Evolutionary conservation across 371 early-diverging fungal genomes (phyloP), one percentile per base, ranked within the genome.

Genomic region (Syncephalis plumigaleata): DNA sequence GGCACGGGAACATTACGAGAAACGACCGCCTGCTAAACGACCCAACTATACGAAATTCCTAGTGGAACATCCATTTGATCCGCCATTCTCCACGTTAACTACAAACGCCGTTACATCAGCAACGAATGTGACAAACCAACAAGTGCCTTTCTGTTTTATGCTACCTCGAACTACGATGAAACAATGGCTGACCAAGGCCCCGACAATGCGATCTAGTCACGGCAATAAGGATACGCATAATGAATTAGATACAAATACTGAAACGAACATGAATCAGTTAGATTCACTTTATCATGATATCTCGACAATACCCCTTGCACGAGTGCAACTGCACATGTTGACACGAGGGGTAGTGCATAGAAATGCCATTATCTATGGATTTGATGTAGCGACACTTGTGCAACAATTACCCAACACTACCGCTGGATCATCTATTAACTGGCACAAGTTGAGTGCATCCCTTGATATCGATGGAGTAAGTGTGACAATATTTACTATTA

Each of bases 1-100:
- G 22, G 59, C 57, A 4, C 51, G 67, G 50, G 60, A 44, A 0
- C 52, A 53, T 22, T 80, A 79, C 65, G 54, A 61, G 4, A 59
- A 73, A 23, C 66, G 60, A 25, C 89, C 89, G 0, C 67, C 71
- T 2, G 77, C 75, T 9, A 89, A 89, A 50, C 64, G 85, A 24
- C 58, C 74, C 20, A 84, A 81, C 51, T 85, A 68, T 56, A 54
- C 36, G 3, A 82, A 80, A 50, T 44, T 78, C 36, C 67, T 69
- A 5, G 59, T 81, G 2, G 52, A 59, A 3, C 59, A 67, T 46
- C 84, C 85, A 3, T 84, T 84, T 56, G 69, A 64, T 43, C 59
- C 76, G 11, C 53, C 67, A 18, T 70, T 81, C 63, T 63, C 63
- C n/a, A 7, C 47, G 26, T 42, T 55, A 38, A 39, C 2, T 18